phyloP scores from a whole-genome alignment of 2,329 filamentous ascomycete genomes.

The Aspergillus vadensis region DNA sequence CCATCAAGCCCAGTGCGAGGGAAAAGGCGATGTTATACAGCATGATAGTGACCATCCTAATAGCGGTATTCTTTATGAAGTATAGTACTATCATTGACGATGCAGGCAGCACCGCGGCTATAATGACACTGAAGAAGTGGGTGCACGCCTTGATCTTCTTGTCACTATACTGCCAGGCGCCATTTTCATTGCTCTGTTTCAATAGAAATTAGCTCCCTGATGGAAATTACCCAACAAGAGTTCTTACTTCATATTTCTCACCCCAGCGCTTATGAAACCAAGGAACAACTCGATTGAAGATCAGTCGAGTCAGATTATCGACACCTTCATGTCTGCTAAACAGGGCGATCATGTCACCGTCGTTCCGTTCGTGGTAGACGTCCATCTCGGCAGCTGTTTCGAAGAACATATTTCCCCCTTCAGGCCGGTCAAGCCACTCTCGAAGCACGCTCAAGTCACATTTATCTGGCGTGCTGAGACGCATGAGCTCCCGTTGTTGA shows the following conservation, averaged over 20 bases:
- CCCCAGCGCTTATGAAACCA: slow-evolving; percentile 8
- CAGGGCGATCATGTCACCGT: background rate
- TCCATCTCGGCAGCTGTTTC: background rate
- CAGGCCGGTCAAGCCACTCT: background rate
- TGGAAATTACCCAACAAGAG: background rate
- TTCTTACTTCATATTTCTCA: background rate
- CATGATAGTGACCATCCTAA: slow-evolving; percentile 4
- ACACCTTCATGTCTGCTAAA: slow-evolving; percentile 1
- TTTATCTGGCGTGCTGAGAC: background rate
- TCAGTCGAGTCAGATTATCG: slow-evolving; percentile 1
- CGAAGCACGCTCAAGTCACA: background rate
- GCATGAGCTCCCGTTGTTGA: slow-evolving; percentile 4
- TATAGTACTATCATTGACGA: slow-evolving; percentile 6
- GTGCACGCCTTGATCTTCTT: background rate
- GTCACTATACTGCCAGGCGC: background rate
- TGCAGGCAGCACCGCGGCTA: slow-evolving; percentile 3
- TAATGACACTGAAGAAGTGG: background rate
- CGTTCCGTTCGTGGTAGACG: background rate
- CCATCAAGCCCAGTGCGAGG: slow-evolving; percentile 1
- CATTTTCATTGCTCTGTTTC: background rate
- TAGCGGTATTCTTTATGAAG: background rate
- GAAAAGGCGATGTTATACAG: slow-evolving; percentile 7
- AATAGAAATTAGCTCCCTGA: background rate
- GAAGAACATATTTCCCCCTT: background rate
- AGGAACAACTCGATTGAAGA: background rate